These are phyloP conservation scores for Linderniella brevidens DNA, from an alignment of 257 asterid genomes.

Conservation along the genomic window DNA sequence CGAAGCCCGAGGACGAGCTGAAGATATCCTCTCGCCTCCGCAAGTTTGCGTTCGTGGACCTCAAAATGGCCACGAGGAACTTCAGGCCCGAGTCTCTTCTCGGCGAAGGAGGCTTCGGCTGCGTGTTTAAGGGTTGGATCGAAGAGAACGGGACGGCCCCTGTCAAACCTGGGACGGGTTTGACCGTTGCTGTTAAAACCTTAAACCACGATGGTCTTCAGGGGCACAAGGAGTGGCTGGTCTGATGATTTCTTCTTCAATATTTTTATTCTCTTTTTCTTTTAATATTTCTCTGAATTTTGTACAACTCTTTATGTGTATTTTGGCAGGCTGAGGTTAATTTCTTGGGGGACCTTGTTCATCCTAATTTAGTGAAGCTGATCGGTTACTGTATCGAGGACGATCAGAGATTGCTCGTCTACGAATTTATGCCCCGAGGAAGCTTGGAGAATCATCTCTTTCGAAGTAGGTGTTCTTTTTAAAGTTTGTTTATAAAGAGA, in stretches of 20 bases:
- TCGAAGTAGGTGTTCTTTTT: constrained; percentile 24
- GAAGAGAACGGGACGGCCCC: constrained; percentile 63
- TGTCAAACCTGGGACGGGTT: constrained; percentile 60
- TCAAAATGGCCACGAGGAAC: constrained; percentile 52
- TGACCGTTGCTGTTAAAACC: constrained; percentile 65
- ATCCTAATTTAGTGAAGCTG: constrained; percentile 41
- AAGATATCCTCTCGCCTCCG: constrained; percentile 45
- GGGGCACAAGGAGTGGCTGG: constrained; percentile 94
- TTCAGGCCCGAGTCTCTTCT: constrained; percentile 63
- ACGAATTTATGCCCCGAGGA: no score
- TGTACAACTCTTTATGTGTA: constrained; percentile 13
- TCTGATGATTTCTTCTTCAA: constrained; percentile 18
- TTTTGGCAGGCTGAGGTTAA: constrained; percentile 58
- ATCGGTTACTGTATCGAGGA: no score
- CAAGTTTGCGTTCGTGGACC: constrained; percentile 47
- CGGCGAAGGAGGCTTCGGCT: no score
- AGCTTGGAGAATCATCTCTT: constrained; percentile 54
- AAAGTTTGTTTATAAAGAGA: no score
- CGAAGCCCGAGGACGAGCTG: constrained; percentile 45
- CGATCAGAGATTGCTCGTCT: no score
- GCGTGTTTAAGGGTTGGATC: constrained; percentile 68
- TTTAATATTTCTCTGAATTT: constrained; percentile 3
- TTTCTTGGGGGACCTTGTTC: constrained; percentile 43
- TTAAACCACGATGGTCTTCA: constrained; percentile 70
- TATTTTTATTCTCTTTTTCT: not conserved